Percentiles rank a stretch among this genome's conserved stretches.
phyloP scores from a whole-genome alignment of 805 yeast species.

The Barnettozyma sucrosica region DNA sequence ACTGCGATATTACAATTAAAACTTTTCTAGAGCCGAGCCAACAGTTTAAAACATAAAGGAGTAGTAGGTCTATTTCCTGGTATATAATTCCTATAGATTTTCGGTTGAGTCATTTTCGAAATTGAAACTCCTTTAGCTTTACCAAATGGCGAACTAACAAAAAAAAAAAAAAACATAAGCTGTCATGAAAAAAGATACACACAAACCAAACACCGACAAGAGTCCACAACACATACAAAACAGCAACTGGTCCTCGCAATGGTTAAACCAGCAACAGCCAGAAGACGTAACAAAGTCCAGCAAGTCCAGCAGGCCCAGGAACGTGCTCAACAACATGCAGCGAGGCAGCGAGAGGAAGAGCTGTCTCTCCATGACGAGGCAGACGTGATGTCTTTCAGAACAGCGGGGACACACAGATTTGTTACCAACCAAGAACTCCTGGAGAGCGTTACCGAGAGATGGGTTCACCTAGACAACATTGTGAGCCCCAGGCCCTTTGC shows the following conservation, averaged over 20 bases:
- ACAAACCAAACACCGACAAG: not conserved
- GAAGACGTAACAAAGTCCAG: slow-evolving; percentile 20
- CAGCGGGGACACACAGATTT: slow-evolving; percentile 40
- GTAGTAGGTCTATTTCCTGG: too few species aligned
- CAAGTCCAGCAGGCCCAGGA: slow-evolving; percentile 13
- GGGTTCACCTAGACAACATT: slow-evolving; percentile 40
- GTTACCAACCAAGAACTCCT: slow-evolving; percentile 43
- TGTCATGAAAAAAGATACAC: too few species aligned
- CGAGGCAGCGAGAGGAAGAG: slow-evolving; percentile 16
- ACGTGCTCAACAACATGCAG: slow-evolving; percentile 7
- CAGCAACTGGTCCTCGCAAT: slow-evolving; percentile 4
- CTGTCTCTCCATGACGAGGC: slow-evolving; percentile 43
- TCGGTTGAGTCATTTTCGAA: too few species aligned
- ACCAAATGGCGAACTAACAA: too few species aligned
- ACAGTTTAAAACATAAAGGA: too few species aligned
- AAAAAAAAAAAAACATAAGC: too few species aligned
- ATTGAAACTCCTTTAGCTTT: too few species aligned
- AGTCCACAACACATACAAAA: not conserved
- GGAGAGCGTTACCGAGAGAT: slow-evolving; percentile 42
- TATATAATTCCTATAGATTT: too few species aligned
- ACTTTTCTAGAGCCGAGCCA: too few species aligned
- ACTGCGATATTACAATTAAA: too few species aligned
- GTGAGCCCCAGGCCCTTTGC: slow-evolving; percentile 33
- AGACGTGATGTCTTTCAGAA: slow-evolving; percentile 43
- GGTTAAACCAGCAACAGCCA: slow-evolving; percentile 24